Base-by-base conservation (phyloP, 352 stramenopile species). In the Globisporangium recalcitrans region DNA sequence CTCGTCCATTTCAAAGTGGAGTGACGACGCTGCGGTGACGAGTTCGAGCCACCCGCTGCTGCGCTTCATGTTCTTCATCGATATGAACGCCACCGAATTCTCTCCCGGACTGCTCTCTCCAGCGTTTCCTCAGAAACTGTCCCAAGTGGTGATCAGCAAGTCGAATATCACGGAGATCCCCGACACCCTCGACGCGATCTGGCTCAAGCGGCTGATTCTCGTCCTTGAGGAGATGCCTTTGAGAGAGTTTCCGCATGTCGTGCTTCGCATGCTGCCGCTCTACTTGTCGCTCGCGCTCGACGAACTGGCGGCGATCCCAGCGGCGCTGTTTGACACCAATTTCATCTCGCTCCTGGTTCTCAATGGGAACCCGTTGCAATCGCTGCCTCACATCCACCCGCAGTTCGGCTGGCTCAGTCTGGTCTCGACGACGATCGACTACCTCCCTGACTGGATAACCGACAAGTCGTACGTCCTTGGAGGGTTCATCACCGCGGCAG, bases 1-100 rank as follows among this genome's bases (percentile, higher is more conserved):
- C 54, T 70, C 65, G 22, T 54, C 48, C 8, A 46, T 68, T 6
- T 16, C 55, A 0, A 36, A 51, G 1, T 75, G 65, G 65, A 9
- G 32, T 1, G 22, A 21, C 6, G 58, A 70, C 21, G 65, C 61
- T 0, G 62, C 61, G 27, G 10, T 72, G 21, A 75, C 57, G 1
- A 34, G 14, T 2, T 24, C 22, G 3, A 34, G 57, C 7, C 65
- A 70, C 10, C 53, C 64, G 3, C 47, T 26, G 4, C 4, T 75
- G 26, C 47, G 24, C 10, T 56, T 58, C 10, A 19, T 72, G 1
- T 52, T 62, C 3, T 8, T 72, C 13, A 48, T 68, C 10, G 51
- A 62, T 19, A 52, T 61, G 19, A 53, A 65, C 19, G 49, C 63
- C 16, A 42, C 31, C 0, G 27, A 47, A 6, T 54, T 72, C 7